Conservation (phyloP, 2,329 filamentous ascomycete genomes). For the Fusarium chaquense region DNA sequence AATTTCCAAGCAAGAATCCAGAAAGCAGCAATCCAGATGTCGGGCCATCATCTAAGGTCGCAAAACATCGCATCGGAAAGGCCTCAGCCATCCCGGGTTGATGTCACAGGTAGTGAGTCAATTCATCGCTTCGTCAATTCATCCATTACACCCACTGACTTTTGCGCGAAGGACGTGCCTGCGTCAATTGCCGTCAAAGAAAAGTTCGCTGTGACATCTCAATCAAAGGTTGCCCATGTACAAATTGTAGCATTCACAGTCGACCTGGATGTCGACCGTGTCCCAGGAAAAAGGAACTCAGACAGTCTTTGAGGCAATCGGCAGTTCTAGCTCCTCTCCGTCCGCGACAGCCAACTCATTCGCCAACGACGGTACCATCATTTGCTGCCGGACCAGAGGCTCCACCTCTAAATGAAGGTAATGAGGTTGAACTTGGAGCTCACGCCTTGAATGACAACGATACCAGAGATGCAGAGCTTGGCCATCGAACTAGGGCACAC, state of each 20-base stretch:
- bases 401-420: not conserved
- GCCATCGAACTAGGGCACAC: constrained; percentile 11
- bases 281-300: constrained; percentile 1
- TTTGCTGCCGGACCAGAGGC: accelerated
- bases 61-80: constrained; percentile 8
- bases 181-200: constrained; percentile 4
- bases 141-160: accelerated
- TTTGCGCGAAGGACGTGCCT: not conserved
- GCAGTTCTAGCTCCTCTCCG: constrained; percentile 1
- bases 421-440: not conserved
- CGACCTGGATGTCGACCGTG: constrained; percentile 2
- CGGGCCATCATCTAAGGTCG: not conserved
- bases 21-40: not conserved
- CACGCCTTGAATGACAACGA: constrained; percentile 5
- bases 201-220: constrained; percentile 14
- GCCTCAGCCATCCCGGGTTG: not conserved
- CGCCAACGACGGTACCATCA: not conserved
- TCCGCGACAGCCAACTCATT: not conserved
- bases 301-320: not conserved
- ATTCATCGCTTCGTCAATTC: accelerated
- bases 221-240: constrained; percentile 7
- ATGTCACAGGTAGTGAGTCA: not conserved
- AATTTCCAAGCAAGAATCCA: accelerated
- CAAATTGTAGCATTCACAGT: not conserved
- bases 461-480: constrained; percentile 6